A percentile compares a stretch with the other conserved stretches of the same genome.
These are phyloP conservation scores for Naganishia sp. DNA, from an alignment of 1,284 basidiomycete species.

Conservation along the genomic window DNA sequence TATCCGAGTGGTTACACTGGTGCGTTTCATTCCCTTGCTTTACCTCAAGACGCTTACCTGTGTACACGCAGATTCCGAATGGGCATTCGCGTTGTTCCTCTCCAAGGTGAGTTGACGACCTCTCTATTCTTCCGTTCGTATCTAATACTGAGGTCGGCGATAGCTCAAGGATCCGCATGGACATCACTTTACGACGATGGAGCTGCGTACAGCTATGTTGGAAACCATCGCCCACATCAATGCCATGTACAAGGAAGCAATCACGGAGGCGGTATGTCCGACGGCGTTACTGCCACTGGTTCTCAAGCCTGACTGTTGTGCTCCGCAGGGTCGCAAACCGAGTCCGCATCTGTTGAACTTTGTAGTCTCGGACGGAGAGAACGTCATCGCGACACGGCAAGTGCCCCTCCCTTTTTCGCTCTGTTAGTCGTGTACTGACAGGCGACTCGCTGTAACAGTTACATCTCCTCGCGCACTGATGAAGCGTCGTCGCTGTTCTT, in stretches of 20 bases:
- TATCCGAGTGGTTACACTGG: conserved; percentile 89
- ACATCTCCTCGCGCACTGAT: conserved; percentile 85
- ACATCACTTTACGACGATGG: conserved; percentile 48
- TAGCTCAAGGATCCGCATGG: conserved; percentile 80
- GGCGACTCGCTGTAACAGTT: conserved; percentile 50
- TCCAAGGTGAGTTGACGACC: conserved; percentile 64
- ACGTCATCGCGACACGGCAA: conserved; percentile 81
- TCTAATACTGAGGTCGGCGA: conserved; percentile 13
- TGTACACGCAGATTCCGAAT: conserved; percentile 73
- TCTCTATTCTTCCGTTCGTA: conserved; percentile 1
- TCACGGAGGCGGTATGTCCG: conserved; percentile 65
- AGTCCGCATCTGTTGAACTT: conserved; percentile 94
- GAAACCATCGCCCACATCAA: conserved; percentile 81
- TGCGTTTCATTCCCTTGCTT: conserved; percentile 45
- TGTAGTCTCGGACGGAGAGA: conserved; percentile 90
- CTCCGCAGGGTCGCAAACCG: conserved; percentile 3
- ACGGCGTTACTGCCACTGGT: not conserved
- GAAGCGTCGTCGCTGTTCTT: conserved; percentile 96
- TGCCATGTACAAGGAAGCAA: conserved; percentile 68
- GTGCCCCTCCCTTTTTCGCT: not conserved
- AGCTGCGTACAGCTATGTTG: conserved; percentile 71
- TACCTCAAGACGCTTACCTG: not conserved
- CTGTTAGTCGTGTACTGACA: not conserved
- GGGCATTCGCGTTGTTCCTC: conserved; percentile 88
- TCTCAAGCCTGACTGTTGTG: not conserved